Base-by-base conservation (phyloP, 2,329 filamentous ascomycete genomes). In the Hypocreales sp. region DNA sequence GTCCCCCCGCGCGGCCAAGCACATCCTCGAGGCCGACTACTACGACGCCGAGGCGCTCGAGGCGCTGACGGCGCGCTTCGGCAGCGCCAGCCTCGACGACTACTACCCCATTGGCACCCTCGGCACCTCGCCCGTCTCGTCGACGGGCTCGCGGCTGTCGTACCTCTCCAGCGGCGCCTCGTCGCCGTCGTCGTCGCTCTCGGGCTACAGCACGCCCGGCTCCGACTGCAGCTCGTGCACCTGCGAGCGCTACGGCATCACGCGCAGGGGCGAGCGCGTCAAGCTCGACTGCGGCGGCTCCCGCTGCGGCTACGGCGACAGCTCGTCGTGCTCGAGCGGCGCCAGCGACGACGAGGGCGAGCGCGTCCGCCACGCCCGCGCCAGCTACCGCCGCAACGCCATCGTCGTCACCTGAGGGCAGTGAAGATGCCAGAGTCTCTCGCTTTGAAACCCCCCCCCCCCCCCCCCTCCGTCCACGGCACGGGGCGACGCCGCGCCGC, bases 201-300 rank as follows among this genome's bases (percentile, higher is more conserved):
- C 78, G 30, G 79, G 76, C 42, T 86, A 82, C 54, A 83, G 81
- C 64, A 80, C 75, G 35, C 79, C 79, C 36, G 67, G 66, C 55
- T 83, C 79, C 28, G 79, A 79, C 46, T 74, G 72, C 58, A 76
- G 68, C 46, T 69, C 67, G 51, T 95, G 90, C 72, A 84, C 78
- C 38, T 95, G 87, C 61, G 83, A 94, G 56, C 81, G 86, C 60
- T 94, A 90, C 63, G 87, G 86, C 44, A 92, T 95, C 64, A 94
- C 86, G 38, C 80, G 84, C 59, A 76, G 78, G 54, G 84, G 86
- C 48, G 79, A 92, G 55, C 77, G 86, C 46, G 79, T 95, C 68
- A 90, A 87, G 70, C 74, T 94, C 53, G 86, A 94, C 70, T 95
- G 87, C 49, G 84, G 84, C 42, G 87, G 87, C 41, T 64, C 74